Percentiles rank a stretch among this genome's conserved stretches.
Conservation (phyloP, 2,329 filamentous ascomycete species). For the Fusarium palustre region DNA sequence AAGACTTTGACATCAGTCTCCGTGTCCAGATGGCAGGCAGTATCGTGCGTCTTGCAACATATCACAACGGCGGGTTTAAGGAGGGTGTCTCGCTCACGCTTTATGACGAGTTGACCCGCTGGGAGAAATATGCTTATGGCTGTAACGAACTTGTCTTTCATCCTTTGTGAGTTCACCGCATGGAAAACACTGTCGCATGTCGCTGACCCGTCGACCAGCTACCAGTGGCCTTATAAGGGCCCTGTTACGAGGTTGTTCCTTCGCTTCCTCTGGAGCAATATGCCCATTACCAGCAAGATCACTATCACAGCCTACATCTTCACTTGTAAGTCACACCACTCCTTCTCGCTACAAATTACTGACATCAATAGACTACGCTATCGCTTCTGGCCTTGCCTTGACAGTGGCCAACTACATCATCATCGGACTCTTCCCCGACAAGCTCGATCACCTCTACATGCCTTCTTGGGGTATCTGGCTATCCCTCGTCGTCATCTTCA, state of each 20-base stretch:
- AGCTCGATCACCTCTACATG: not conserved
- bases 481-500: not conserved
- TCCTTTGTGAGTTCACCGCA: not conserved
- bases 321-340: not conserved
- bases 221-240: not conserved
- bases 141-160: not conserved
- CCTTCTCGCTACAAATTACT: not conserved
- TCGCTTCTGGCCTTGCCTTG: not conserved
- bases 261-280: not conserved
- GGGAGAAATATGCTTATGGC: not conserved
- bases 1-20: not conserved
- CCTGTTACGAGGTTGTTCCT: not conserved
- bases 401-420: not conserved
- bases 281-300: not conserved
- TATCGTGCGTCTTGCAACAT: not conserved
- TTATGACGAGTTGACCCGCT: not conserved
- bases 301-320: not conserved
- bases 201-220: not conserved
- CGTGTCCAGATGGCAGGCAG: not conserved
- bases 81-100: not conserved
- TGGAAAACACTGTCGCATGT: accelerated
- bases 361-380: not conserved
- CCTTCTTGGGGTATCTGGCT: not conserved
- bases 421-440: not conserved
- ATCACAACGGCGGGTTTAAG: not conserved